A percentile compares a stretch with the other conserved stretches of the same genome.
These are phyloP conservation scores for Teunomyces barrocoloradensis DNA, from an alignment of 805 yeast species.

Conservation along the genomic window DNA sequence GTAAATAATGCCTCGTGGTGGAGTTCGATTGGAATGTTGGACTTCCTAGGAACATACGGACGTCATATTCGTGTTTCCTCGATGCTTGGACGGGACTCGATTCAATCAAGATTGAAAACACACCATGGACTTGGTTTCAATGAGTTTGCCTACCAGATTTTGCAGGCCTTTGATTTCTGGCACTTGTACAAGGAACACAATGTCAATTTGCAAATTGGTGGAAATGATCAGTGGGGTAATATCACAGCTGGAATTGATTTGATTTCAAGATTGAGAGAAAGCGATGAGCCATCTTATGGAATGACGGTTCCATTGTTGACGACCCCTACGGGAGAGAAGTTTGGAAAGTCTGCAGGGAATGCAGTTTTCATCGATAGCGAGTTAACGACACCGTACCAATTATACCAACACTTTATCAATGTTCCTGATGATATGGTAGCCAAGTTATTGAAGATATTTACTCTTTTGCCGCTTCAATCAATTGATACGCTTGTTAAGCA, in stretches of 20 bases:
- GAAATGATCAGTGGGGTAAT: slow-evolving; percentile 98
- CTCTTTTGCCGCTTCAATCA: slow-evolving; percentile 64
- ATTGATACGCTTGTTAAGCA: slow-evolving; percentile 51
- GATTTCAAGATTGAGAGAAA: slow-evolving; percentile 52
- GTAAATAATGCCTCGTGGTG: slow-evolving; percentile 85
- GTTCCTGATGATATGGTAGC: slow-evolving; percentile 74
- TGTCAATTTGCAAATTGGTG: slow-evolving; percentile 84
- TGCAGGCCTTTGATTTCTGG: slow-evolving; percentile 93
- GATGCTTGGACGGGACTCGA: slow-evolving; percentile 88
- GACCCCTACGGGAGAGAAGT: slow-evolving; percentile 85
- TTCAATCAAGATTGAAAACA: slow-evolving; percentile 66
- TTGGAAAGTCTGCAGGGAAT: slow-evolving; percentile 96
- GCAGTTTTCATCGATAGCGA: slow-evolving; percentile 80
- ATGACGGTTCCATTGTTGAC: slow-evolving; percentile 88
- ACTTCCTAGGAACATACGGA: slow-evolving; percentile 76
- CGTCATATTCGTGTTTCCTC: slow-evolving; percentile 74
- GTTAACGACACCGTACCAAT: slow-evolving; percentile 75
- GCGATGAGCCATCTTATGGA: slow-evolving; percentile 46
- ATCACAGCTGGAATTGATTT: slow-evolving; percentile 94
- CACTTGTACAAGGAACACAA: slow-evolving; percentile 59
- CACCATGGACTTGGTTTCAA: slow-evolving; percentile 85
- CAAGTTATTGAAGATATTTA: slow-evolving; percentile 69
- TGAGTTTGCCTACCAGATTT: slow-evolving; percentile 88
- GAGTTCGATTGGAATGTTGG: slow-evolving; percentile 70
- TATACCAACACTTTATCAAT: slow-evolving; percentile 83